Percentiles rank a stretch among this genome's conserved stretches.
These are phyloP conservation scores for Pulveroboletus sp. DNA, from an alignment of 768 basidiomycete species.

Conservation along the genomic window DNA sequence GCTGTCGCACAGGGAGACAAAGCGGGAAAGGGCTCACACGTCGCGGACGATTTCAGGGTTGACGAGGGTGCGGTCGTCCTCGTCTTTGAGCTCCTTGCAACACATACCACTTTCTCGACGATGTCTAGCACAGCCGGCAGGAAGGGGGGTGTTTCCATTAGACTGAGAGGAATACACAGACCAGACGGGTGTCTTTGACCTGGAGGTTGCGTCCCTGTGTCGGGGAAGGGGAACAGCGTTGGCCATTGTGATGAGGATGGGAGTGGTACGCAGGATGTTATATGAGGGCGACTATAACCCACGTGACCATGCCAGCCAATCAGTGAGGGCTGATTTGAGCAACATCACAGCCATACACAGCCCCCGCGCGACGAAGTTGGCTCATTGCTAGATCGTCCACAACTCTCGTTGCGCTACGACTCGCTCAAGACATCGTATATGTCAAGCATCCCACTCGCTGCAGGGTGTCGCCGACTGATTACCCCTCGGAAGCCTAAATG, in stretches of 20 bases:
- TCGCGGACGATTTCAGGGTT: slow-evolving; percentile 87
- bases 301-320: no score
- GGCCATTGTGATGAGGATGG: slow-evolving; percentile 12
- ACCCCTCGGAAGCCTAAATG: no score
- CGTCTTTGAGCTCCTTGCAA: slow-evolving; percentile 81
- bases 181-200: slow-evolving; percentile 58
- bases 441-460: no score
- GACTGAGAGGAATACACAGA: slow-evolving; percentile 41
- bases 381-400: no score
- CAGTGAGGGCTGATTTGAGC: no score
- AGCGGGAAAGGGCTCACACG: slow-evolving; percentile 46
- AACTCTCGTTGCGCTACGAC: no score
- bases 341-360: no score
- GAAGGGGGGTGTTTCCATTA: slow-evolving; percentile 40
- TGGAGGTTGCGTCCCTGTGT: slow-evolving; percentile 4
- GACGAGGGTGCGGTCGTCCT: slow-evolving; percentile 75
- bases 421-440: no score
- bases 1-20: not conserved
- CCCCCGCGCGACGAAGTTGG: no score
- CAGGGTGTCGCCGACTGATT: no score
- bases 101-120: slow-evolving; percentile 62
- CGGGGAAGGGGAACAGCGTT: slow-evolving; percentile 20
- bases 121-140: slow-evolving; percentile 54
- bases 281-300: no score
- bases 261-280: not conserved